Percentiles rank a stretch among this genome's conserved stretches.
These are phyloP conservation scores for Cryptococcus sp. DNA, from an alignment of 1,284 basidiomycete species.

Conservation along the genomic window DNA sequence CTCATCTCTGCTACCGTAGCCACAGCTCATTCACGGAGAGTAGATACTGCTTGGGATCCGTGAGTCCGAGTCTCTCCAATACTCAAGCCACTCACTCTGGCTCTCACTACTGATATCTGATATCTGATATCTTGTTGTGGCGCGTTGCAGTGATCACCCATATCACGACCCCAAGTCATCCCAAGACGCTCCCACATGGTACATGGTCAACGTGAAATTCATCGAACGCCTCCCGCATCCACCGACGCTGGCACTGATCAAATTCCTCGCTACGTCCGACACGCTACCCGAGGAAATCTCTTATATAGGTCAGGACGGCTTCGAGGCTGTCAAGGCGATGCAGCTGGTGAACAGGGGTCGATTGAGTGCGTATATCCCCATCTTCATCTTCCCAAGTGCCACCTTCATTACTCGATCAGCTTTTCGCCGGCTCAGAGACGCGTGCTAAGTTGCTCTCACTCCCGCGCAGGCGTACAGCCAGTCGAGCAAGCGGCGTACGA, in stretches of 20 bases:
- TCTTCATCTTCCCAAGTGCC: background rate
- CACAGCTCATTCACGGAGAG: conserved; percentile 1
- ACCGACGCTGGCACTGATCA: conserved; percentile 75
- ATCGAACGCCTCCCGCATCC: conserved; percentile 68
- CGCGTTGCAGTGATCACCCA: conserved; percentile 65
- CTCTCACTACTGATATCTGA: no score
- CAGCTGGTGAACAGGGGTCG: conserved; percentile 78
- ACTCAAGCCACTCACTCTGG: no score
- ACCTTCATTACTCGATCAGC: background rate
- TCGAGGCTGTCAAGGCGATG: conserved; percentile 66
- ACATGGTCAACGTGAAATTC: conserved; percentile 79
- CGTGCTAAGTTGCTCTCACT: background rate
- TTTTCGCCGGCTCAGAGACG: background rate
- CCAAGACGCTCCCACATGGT: conserved; percentile 79
- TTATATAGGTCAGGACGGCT: conserved; percentile 65
- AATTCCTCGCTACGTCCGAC: conserved; percentile 60
- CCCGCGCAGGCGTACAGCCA: conserved; percentile 60
- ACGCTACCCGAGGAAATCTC: conserved; percentile 59
- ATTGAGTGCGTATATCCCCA: conserved; percentile 63
- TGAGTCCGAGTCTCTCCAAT: conserved; percentile 50
- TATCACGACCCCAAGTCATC: conserved; percentile 88
- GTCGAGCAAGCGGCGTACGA: conserved; percentile 72
- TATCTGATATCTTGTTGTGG: no score
- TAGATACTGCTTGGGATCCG: conserved; percentile 87
- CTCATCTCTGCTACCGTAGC: background rate